phyloP scores from a whole-genome alignment of 306 rosid species.

The Abrus pulchellus region DNA sequence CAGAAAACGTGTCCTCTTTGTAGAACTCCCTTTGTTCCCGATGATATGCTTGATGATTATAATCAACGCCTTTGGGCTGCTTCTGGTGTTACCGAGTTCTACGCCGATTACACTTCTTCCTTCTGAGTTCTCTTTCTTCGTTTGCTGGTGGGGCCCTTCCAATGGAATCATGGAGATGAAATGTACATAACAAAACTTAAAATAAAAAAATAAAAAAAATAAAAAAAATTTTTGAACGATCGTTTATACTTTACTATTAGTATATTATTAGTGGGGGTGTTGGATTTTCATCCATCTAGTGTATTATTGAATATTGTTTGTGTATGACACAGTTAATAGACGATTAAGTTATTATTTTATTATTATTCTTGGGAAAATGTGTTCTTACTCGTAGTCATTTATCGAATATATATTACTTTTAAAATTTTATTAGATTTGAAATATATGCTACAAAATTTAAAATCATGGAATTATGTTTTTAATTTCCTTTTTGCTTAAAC shows the following conservation, averaged over 20 bases:
- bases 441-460: too few species aligned
- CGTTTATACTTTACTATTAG: neutral
- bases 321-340: neutral
- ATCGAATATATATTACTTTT: neutral
- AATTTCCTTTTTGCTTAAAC: neutral
- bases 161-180: conserved; percentile 40
- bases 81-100: conserved; percentile 63
- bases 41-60: conserved; percentile 69
- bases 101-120: conserved; percentile 59
- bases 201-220: neutral
- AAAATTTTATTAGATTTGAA: neutral
- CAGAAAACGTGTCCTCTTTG: conserved; percentile 93
- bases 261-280: neutral
- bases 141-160: neutral
- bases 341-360: neutral
- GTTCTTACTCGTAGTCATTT: neutral
- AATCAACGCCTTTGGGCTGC: conserved; percentile 91
- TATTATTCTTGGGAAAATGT: neutral
- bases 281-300: neutral
- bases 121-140: conserved; percentile 32
- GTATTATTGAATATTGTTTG: neutral
- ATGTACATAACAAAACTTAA: conserved; percentile 50
- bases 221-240: conserved; percentile 14
- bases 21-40: conserved; percentile 79
- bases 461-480: neutral